A percentile compares a stretch with the other conserved stretches of the same genome.
Evolutionary conservation across 2,329 filamentous ascomycete species (phyloP).

Genomic region (Plectosphaerella plurivora): DNA sequence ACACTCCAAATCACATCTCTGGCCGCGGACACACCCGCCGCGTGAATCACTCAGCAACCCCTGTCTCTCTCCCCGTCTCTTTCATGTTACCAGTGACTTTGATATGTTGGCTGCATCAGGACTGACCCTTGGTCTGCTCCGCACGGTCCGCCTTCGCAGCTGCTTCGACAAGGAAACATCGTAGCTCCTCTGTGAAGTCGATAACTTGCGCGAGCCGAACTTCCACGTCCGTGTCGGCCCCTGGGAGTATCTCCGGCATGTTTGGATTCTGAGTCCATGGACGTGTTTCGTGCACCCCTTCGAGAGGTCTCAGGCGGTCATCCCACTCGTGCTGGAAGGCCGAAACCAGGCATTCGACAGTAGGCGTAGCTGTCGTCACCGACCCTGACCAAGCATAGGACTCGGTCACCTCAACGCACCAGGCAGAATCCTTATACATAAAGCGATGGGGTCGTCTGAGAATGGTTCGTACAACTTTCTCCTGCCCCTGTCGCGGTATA

Average conservation of each 20-base stretch:
- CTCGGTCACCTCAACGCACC: conserved; percentile 25
- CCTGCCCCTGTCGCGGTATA: neutral
- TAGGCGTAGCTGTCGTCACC: conserved; percentile 10
- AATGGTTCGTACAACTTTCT: neutral
- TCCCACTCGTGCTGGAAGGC: conserved; percentile 30
- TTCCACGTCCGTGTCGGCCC: neutral
- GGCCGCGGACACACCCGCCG: neutral
- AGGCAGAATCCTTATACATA: conserved; percentile 22
- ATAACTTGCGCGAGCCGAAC: neutral
- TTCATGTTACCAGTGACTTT: too few species aligned
- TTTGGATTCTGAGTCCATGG: neutral
- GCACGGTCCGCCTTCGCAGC: too few species aligned
- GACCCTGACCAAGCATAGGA: conserved; percentile 21
- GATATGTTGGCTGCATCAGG: too few species aligned
- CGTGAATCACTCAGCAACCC: neutral
- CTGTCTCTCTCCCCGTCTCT: too few species aligned
- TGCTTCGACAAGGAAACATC: conserved; percentile 10
- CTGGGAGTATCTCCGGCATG: neutral
- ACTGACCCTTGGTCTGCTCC: too few species aligned
- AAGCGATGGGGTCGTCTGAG: neutral
- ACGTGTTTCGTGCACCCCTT: neutral
- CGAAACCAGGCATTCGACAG: conserved; percentile 24
- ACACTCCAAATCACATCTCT: neutral
- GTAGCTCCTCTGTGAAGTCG: conserved; percentile 14
- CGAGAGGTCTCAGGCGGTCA: conserved; percentile 30